Conservation (phyloP, 2,329 filamentous ascomycete species). For the Phialophora macrospora region DNA sequence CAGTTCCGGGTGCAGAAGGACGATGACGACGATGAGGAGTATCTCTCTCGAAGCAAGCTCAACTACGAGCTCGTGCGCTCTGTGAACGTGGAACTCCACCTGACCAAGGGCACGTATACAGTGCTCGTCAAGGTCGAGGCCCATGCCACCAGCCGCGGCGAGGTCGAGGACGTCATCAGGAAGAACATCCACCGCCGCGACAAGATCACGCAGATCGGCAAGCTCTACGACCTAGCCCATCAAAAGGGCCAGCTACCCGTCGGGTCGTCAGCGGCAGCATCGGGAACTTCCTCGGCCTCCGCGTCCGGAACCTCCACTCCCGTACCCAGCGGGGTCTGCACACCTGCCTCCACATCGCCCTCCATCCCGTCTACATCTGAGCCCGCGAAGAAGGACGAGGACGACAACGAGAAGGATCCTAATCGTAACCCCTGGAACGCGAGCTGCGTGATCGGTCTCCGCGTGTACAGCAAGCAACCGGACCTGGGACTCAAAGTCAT, state of each 20-base stretch:
- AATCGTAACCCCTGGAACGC: conserved; percentile 62
- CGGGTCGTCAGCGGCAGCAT: conserved; percentile 2
- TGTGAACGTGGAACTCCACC: conserved; percentile 75
- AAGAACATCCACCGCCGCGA: conserved; percentile 69
- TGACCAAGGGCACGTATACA: conserved; percentile 75
- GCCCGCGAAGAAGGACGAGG: conserved; percentile 38
- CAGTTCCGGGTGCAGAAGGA: conserved; percentile 61
- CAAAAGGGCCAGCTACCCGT: conserved; percentile 47
- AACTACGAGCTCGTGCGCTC: conserved; percentile 71
- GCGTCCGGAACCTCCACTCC: conserved; percentile 35
- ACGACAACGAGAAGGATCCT: conserved; percentile 34
- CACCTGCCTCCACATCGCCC: conserved; percentile 42
- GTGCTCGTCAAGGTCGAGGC: conserved; percentile 77
- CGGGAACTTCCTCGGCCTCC: conserved; percentile 19
- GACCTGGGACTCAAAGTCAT: conserved; percentile 59
- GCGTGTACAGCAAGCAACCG: conserved; percentile 55
- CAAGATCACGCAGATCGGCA: conserved; percentile 65
- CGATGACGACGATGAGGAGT: conserved; percentile 63
- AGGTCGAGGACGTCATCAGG: conserved; percentile 63
- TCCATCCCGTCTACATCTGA: conserved; percentile 36
- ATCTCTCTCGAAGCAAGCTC: conserved; percentile 61
- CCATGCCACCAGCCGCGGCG: conserved; percentile 58
- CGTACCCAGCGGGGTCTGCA: conserved; percentile 39
- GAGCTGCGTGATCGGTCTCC: conserved; percentile 64
- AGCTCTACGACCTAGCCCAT: conserved; percentile 54